Evolutionary conservation across 306 rosid species (phyloP).

Genomic region (Betula pendula): DNA sequence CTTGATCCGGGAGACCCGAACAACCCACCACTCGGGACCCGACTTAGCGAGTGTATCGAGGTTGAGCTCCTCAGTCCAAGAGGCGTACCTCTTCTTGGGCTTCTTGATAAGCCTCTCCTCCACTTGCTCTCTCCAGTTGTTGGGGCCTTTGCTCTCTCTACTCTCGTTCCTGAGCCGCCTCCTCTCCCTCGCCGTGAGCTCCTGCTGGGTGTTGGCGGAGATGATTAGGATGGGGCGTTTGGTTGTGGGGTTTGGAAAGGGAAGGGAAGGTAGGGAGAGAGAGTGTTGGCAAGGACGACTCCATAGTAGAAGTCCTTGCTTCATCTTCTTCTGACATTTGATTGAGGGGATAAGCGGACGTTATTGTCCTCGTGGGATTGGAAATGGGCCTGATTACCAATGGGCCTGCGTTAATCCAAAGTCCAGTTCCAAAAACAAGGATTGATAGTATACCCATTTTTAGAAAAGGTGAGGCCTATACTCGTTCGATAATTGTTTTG

Average conservation of each 20-base stretch:
- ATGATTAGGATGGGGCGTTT: slow-evolving; percentile 33
- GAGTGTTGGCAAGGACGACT: slow-evolving; percentile 52
- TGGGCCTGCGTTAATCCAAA: background rate
- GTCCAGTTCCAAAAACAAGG: background rate
- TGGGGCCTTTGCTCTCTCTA: slow-evolving; percentile 54
- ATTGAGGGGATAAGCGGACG: background rate
- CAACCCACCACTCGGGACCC: slow-evolving; percentile 88
- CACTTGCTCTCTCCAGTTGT: slow-evolving; percentile 75
- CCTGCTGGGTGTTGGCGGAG: slow-evolving; percentile 41
- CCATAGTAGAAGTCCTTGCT: slow-evolving; percentile 52
- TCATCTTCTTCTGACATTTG: slow-evolving; percentile 38
- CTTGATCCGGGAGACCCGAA: slow-evolving; percentile 58
- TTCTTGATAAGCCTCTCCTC: slow-evolving; percentile 71
- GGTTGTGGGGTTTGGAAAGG: slow-evolving; percentile 22
- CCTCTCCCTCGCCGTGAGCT: slow-evolving; percentile 62
- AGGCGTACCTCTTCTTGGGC: slow-evolving; percentile 58
- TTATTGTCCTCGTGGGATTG: background rate
- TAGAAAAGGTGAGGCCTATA: too few species aligned
- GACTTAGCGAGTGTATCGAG: slow-evolving; percentile 60
- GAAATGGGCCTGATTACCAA: background rate
- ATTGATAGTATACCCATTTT: too few species aligned
- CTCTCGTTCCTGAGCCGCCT: slow-evolving; percentile 70
- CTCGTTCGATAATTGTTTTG: too few species aligned
- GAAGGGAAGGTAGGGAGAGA: slow-evolving; percentile 25
- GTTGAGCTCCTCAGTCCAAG: slow-evolving; percentile 79